phyloP scores from a whole-genome alignment of 2,329 filamentous ascomycete species.

The Ophiostoma australiae region DNA sequence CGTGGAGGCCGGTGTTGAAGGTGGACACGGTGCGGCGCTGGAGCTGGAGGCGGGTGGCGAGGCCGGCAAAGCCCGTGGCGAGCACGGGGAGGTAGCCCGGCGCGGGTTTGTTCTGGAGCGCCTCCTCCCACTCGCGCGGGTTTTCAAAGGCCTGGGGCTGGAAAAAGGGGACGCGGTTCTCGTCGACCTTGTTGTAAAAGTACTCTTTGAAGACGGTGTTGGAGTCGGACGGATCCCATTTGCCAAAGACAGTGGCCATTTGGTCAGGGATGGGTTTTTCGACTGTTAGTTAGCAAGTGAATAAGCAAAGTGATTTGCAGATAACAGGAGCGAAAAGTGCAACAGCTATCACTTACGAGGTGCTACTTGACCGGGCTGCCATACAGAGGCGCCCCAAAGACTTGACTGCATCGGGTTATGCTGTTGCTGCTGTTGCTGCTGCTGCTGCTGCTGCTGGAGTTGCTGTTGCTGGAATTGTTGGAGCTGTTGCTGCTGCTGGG shows the following conservation, averaged over 20 bases:
- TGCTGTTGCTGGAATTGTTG: constrained; percentile 20
- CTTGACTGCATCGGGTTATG: constrained; percentile 37
- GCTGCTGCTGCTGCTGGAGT: constrained; percentile 37
- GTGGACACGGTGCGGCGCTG: constrained; percentile 65
- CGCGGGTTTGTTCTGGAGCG: constrained; percentile 71
- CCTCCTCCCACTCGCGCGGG: constrained; percentile 76
- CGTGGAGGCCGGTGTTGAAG: constrained; percentile 68
- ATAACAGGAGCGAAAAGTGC: not conserved
- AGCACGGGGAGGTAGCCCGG: constrained; percentile 72
- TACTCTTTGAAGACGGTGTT: constrained; percentile 75
- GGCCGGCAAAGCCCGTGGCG: constrained; percentile 65
- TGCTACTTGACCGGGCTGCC: constrained; percentile 47
- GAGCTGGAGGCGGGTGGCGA: constrained; percentile 66
- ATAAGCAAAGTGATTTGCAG: not conserved
- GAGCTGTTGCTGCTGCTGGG: constrained; percentile 18
- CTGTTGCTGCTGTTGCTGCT: constrained; percentile 38
- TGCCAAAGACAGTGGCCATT: constrained; percentile 62
- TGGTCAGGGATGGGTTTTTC: constrained; percentile 73
- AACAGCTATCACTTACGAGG: constrained; percentile 38
- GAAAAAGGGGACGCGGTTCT: constrained; percentile 70
- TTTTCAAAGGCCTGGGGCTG: constrained; percentile 66
- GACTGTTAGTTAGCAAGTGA: constrained; percentile 36
- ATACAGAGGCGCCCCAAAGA: constrained; percentile 45
- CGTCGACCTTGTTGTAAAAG: constrained; percentile 81
- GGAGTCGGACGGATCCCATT: constrained; percentile 66